Evolutionary conservation across 148 eudicot species (phyloP), one percentile per base, ranked within the genome.

Genomic region (Pharnaceum exiguum): DNA sequence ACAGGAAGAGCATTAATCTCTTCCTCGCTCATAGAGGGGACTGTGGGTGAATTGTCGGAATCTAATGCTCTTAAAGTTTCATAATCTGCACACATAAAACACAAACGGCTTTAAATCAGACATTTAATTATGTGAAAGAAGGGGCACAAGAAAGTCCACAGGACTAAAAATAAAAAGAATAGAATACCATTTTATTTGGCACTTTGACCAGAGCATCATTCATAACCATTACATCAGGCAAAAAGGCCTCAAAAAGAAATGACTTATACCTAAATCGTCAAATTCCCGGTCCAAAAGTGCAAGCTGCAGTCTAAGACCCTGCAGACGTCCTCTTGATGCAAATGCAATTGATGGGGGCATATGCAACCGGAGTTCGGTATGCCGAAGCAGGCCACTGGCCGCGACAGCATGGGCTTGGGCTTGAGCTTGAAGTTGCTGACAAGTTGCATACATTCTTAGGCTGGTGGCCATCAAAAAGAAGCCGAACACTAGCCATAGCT

Each of bases 401-500:
- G 97, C 95, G 51, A 86, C 83, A 68, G 89, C 97, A 80, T 87
- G 95, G 22, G 95, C 93, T 69, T 91, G 97, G 29, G 95, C 89
- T 69, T 90, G 96, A 63, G 96, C 95, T 72, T 91, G 97, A 76
- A 91, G 95, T 60, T 91, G 97, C 68, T 87, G 95, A 71, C 95
- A 91, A 46, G 97, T 87, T 44, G 97, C 95, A 55, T 91, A 91
- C 97, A 91, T 91, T 52, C 97, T 79, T 18, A 91, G 60, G 66
- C 83, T 80, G 36, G 97, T 84, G 51, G 97, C 97, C 84, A 91
- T 80, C 62, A 87, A 70, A 82, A 91, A 91, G 68, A 85, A 86
- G 50, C 93, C 95, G 73, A 91, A 77, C 40, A 87, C 97, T 64
- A 91, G 74, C 97, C 97, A 91, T 28, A 91, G 93, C 97, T 90